These are phyloP conservation scores for Dactylellina drechsleri DNA, from an alignment of 2,329 filamentous ascomycete genomes.

Conservation along the genomic window DNA sequence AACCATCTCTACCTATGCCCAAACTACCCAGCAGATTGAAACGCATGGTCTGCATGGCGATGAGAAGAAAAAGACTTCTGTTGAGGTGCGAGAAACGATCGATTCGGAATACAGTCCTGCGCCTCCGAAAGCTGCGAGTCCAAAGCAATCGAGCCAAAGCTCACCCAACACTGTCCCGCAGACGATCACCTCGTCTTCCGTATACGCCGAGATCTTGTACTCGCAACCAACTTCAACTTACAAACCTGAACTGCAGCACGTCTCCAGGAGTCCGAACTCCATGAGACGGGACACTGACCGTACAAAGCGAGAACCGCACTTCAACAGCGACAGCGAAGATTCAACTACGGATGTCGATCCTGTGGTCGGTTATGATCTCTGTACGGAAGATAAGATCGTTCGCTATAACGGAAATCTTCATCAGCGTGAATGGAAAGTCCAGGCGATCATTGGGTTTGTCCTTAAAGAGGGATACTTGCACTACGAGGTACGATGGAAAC, in stretches of 20 bases:
- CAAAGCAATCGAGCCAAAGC: background rate
- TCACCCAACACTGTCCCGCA: too few relatives aligned
- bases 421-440: conserved; percentile 7
- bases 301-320: background rate
- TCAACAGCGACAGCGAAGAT: background rate
- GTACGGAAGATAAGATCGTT: conserved; percentile 8
- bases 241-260: background rate
- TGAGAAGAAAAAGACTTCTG: background rate
- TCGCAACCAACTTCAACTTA: background rate
- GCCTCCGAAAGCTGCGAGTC: background rate
- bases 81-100: background rate
- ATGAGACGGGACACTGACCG: background rate
- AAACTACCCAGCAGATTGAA: background rate
- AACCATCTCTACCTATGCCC: background rate
- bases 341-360: background rate
- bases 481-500: conserved; percentile 9
- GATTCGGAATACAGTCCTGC: background rate
- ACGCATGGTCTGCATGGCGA: background rate
- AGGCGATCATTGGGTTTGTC: conserved; percentile 1
- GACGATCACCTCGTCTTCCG: too few relatives aligned
- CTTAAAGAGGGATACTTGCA: conserved; percentile 2
- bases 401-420: conserved; percentile 4
- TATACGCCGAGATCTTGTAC: too few relatives aligned
- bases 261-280: background rate
- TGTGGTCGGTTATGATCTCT: conserved; percentile 6